Base-by-base conservation (phyloP, 176 grass and related monocot genomes). In the Rhynchospora tenuis region DNA sequence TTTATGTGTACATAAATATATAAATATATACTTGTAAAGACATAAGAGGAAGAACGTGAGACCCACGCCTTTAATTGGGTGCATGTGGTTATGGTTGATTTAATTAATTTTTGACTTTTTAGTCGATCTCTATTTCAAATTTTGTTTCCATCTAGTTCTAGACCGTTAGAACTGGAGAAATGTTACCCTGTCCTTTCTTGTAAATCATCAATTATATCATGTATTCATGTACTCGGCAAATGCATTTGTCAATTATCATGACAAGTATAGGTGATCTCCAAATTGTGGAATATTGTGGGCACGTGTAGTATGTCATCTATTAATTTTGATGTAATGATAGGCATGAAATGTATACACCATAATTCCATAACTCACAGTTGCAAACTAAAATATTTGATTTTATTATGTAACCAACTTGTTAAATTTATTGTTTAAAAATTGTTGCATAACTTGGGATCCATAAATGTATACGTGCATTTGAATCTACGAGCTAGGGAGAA, bases 1-100 rank as follows among this genome's bases (percentile, higher is more conserved):
- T 64, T 69, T 85, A 74, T 80, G 64, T 86, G 70, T 89, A 91
- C 81, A 87, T 83, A 85, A 59, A 80, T 67, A 59, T 65, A 59
- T 29, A 38, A 9, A 86, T 57, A 85, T 43, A 90, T 73, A 50
- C 58, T 90, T 82, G 88, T 92, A 92, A 94, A 90, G 88, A 82
- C 85, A 81, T 65, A 77, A 50, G 75, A 68, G 61, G 59, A 90
- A 80, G 77, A 84, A 84, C 83, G 83, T 87, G 77, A 91, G 52
- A 56, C 16, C 59, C 42, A 67, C 52, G 80, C 59, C 81, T 82
- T 62, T 70, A 84, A 62, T 88, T 79, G 87, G 89, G 29, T 48
- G 83, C 89, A 92, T 93, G 95, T 86, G 91, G 59, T 47, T 16
- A 6, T 64, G 59, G 5, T 65, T 81, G n/a, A 63, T 73, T 42